A percentile compares a stretch with the other conserved stretches of the same genome.
phyloP scores from a whole-genome alignment of 2,329 filamentous ascomycete species.

The Talaromyces atroroseus region DNA sequence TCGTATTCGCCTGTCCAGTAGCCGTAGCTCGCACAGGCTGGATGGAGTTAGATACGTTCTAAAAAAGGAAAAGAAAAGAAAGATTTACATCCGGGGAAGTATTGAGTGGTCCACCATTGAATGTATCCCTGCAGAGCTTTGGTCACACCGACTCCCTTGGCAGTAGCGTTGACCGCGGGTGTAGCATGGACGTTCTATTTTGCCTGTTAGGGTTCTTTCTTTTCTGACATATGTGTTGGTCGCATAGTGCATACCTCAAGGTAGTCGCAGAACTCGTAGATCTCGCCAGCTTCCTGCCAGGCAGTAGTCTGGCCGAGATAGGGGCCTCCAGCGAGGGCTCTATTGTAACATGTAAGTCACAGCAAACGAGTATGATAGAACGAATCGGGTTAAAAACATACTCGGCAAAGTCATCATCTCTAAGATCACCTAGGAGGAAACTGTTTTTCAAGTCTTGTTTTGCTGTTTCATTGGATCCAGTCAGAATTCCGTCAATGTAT shows the following conservation, averaged over 20 bases:
- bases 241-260: constrained; percentile 39
- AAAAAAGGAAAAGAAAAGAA: constrained; percentile 26
- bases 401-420: constrained; percentile 50
- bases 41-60: background rate
- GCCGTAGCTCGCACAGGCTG: constrained; percentile 45
- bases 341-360: constrained; percentile 15
- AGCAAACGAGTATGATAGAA: background rate
- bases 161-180: constrained; percentile 26
- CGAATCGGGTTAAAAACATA: constrained; percentile 13
- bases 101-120: constrained; percentile 45
- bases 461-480: constrained; percentile 39
- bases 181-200: constrained; percentile 29
- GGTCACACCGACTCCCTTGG: constrained; percentile 49
- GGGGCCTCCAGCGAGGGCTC: constrained; percentile 51
- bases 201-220: constrained; percentile 13
- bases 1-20: constrained; percentile 44
- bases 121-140: constrained; percentile 52
- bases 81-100: constrained; percentile 45
- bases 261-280: constrained; percentile 46
- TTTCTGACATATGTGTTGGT: background rate
- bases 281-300: constrained; percentile 39
- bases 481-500: constrained; percentile 48
- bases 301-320: constrained; percentile 52
- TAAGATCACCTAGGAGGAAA: constrained; percentile 49
- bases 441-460: constrained; percentile 44